Conservation (phyloP, 2,329 filamentous ascomycete species). For the Thelonectria discophora region DNA sequence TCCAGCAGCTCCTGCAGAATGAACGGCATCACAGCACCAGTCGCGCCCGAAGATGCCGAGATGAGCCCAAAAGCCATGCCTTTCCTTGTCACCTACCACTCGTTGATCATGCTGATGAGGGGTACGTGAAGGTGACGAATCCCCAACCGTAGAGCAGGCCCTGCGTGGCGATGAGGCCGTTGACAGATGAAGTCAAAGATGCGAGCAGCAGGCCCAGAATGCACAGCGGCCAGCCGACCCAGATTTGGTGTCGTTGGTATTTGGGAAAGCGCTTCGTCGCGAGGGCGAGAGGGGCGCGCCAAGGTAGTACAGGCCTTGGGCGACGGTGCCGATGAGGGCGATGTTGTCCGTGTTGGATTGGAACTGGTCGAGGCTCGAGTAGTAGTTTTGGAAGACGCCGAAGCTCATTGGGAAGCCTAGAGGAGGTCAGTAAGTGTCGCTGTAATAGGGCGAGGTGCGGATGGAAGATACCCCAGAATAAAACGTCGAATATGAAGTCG, state of each 20-base stretch:
- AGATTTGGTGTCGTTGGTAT: conserved; percentile 49
- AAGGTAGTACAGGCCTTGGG: conserved; percentile 45
- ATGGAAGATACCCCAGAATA: conserved; percentile 30
- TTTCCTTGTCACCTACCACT: conserved; percentile 49
- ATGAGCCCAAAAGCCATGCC: conserved; percentile 51
- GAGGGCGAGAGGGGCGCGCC: conserved; percentile 46
- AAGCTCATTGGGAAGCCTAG: conserved; percentile 44
- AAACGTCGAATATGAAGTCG: conserved; percentile 41
- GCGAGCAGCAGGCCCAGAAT: conserved; percentile 47
- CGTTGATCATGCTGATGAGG: conserved; percentile 52
- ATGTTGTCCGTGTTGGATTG: conserved; percentile 36
- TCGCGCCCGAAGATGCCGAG: conserved; percentile 43
- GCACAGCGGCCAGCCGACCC: conserved; percentile 51
- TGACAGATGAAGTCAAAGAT: conserved; percentile 47
- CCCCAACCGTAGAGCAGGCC: conserved; percentile 52
- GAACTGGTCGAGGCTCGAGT: conserved; percentile 42
- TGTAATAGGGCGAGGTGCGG: no score
- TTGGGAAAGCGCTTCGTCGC: conserved; percentile 46
- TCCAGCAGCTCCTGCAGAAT: conserved; percentile 49
- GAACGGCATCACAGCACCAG: conserved; percentile 49
- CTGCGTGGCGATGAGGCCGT: conserved; percentile 51
- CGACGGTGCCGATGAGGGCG: conserved; percentile 42
- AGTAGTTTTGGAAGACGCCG: conserved; percentile 46
- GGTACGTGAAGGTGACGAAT: conserved; percentile 50
- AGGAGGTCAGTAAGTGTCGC: not conserved